Percentiles rank a stretch among this genome's conserved stretches.
Conservation (phyloP, 176 grass and related monocot species). For the Poa annua region DNA sequence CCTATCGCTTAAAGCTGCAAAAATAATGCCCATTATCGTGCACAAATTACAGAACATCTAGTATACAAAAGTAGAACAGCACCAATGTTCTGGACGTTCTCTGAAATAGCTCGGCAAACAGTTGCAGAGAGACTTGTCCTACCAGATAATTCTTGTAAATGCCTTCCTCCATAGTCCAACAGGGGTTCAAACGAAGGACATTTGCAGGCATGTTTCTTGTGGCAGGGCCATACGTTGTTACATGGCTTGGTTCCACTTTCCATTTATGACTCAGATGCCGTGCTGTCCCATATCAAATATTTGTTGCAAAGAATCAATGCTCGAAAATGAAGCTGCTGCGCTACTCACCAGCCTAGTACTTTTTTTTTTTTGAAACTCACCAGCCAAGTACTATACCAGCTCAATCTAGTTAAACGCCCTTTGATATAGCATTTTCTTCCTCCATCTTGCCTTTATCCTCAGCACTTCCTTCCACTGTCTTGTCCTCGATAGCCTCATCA, state of each 20-base stretch:
- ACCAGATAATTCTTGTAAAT: constrained; percentile 1
- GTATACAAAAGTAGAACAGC: constrained; percentile 6
- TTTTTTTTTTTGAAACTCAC: not conserved
- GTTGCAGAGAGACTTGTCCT: not conserved
- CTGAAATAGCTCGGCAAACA: not conserved
- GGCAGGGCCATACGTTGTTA: not conserved
- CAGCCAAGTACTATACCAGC: constrained; percentile 5
- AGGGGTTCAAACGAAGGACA: not conserved
- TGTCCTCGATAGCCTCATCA: constrained; percentile 25
- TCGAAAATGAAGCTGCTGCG: not conserved
- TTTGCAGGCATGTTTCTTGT: not conserved
- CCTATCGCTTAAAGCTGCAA: constrained; percentile 13
- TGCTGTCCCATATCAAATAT: constrained; percentile 41
- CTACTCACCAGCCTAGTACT: not conserved
- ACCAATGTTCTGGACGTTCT: not conserved
- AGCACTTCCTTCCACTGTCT: not conserved
- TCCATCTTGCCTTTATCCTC: not conserved
- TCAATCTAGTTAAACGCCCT: constrained; percentile 49
- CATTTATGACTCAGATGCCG: not conserved
- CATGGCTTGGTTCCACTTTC: not conserved
- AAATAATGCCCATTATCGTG: not conserved
- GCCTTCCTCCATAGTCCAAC: not conserved
- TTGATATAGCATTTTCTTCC: constrained; percentile 18
- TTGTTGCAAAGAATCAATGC: not conserved
- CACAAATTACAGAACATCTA: constrained; percentile 27